Evolutionary conservation across 768 basidiomycete species (phyloP).

Genomic region (Suillus luteus): DNA sequence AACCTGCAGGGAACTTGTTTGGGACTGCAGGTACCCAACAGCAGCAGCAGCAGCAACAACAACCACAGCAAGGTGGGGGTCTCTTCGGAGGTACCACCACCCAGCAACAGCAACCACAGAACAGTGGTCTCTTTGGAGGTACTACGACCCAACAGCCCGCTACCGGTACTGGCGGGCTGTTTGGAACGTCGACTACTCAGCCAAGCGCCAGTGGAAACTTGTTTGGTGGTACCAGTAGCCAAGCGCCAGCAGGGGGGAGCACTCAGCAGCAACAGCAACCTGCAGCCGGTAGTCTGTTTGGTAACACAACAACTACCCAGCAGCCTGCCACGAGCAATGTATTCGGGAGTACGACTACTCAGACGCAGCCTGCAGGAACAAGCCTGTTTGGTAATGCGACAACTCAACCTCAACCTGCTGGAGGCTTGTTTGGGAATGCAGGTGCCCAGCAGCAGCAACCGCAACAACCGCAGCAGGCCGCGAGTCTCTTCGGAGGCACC

Average conservation of each 20-base stretch:
- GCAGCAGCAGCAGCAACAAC: slow-evolving; percentile 19
- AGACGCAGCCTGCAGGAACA: slow-evolving; percentile 14
- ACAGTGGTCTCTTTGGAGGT: slow-evolving; percentile 28
- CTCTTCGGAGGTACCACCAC: slow-evolving; percentile 18
- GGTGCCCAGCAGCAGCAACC: slow-evolving; percentile 22
- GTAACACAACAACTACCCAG: slow-evolving; percentile 14
- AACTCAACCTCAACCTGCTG: slow-evolving; percentile 12
- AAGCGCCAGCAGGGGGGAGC: slow-evolving; percentile 21
- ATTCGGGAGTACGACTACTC: slow-evolving; percentile 20
- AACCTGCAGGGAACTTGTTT: slow-evolving; percentile 21
- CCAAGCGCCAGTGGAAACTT: slow-evolving; percentile 15
- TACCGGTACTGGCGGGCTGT: slow-evolving; percentile 20
- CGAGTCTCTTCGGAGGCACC: slow-evolving; percentile 27
- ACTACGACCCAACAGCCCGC: slow-evolving; percentile 18
- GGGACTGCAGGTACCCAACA: slow-evolving; percentile 15
- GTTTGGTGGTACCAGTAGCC: slow-evolving; percentile 21
- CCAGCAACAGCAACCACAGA: slow-evolving; percentile 22
- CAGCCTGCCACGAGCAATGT: slow-evolving; percentile 22
- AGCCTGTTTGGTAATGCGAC: slow-evolving; percentile 18
- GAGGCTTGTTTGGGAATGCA: slow-evolving; percentile 27
- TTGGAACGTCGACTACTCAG: slow-evolving; percentile 18
- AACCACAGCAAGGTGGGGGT: slow-evolving; percentile 15
- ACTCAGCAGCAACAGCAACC: slow-evolving; percentile 6
- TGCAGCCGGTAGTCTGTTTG: slow-evolving; percentile 24
- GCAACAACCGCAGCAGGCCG: slow-evolving; percentile 19